Conservation (phyloP, 73 alveolate species). For the Durusdinium trenchii region DNA sequence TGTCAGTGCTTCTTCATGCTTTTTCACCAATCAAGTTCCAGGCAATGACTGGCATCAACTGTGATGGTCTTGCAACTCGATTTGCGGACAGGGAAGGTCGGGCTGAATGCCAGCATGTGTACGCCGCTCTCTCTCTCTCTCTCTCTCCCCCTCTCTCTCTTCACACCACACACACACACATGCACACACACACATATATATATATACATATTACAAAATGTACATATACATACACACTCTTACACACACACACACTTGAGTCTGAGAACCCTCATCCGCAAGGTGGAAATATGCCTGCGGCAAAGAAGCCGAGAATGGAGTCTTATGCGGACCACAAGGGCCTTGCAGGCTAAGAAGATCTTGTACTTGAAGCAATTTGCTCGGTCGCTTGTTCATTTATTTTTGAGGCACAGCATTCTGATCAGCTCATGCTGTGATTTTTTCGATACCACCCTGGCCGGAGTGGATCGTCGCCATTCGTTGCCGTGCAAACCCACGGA, state of each 20-base stretch:
- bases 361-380: background rate
- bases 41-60: conserved; percentile 95
- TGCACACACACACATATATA: too few relatives aligned
- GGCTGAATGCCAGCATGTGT: background rate
- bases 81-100: conserved; percentile 88
- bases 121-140: too few relatives aligned
- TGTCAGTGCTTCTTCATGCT: too few relatives aligned
- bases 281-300: conserved; percentile 71
- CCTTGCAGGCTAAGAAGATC: conserved; percentile 56
- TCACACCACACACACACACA: too few relatives aligned
- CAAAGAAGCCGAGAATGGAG: conserved; percentile 66
- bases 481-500: background rate
- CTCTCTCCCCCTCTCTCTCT: too few relatives aligned
- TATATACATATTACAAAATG: too few relatives aligned
- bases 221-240: too few relatives aligned
- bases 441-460: conserved; percentile 47
- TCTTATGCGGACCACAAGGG: conserved; percentile 94
- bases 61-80: conserved; percentile 89
- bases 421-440: conserved; percentile 17
- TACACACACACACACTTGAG: too few relatives aligned
- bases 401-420: conserved; percentile 45
- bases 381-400: background rate
- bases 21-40: background rate
- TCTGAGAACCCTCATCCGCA: too few relatives aligned
- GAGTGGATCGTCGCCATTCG: conserved; percentile 3